These are phyloP conservation scores for Mayamaea pseudoterrestris DNA, from an alignment of 108 stramenopile species.

Conservation along the genomic window DNA sequence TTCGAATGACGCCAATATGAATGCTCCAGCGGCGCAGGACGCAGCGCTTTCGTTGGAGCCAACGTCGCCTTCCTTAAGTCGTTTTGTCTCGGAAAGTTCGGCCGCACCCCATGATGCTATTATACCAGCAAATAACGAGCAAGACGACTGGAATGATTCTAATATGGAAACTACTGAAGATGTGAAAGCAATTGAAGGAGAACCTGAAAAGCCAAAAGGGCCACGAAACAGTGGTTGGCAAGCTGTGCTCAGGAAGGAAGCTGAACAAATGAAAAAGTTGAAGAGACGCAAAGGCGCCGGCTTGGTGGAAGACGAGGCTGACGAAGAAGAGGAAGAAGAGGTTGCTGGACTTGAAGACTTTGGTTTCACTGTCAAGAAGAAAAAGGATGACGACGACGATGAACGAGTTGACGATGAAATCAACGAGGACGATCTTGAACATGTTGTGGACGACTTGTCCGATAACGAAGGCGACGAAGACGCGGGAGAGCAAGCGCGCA, in stretches of 20 bases:
- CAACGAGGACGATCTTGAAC: constrained; percentile 69
- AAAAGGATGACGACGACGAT: constrained; percentile 67
- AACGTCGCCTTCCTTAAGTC: too few relatives aligned
- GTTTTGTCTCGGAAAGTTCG: too few relatives aligned
- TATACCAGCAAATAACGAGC: constrained; percentile 1
- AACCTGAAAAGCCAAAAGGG: constrained; percentile 17
- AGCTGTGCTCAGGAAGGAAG: constrained; percentile 66
- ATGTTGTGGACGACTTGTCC: constrained; percentile 81
- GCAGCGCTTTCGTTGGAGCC: too few relatives aligned
- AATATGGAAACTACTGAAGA: constrained; percentile 5
- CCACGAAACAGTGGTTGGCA: constrained; percentile 64
- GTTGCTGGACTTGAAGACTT: constrained; percentile 85
- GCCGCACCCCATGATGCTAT: too few relatives aligned
- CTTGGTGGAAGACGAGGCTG: constrained; percentile 77
- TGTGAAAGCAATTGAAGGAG: neutral
- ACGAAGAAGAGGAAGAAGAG: constrained; percentile 86
- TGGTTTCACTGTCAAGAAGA: constrained; percentile 62
- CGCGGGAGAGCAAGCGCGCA: constrained; percentile 52
- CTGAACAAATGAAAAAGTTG: constrained; percentile 47
- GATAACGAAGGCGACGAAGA: constrained; percentile 86
- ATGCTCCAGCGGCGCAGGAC: too few relatives aligned
- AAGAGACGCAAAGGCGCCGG: constrained; percentile 37
- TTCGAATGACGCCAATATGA: too few relatives aligned
- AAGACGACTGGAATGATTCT: neutral
- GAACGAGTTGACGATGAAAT: constrained; percentile 31